Percentiles rank a stretch among this genome's conserved stretches.
Evolutionary conservation across 306 rosid species (phyloP).

Genomic region (Coriaria nepalensis): DNA sequence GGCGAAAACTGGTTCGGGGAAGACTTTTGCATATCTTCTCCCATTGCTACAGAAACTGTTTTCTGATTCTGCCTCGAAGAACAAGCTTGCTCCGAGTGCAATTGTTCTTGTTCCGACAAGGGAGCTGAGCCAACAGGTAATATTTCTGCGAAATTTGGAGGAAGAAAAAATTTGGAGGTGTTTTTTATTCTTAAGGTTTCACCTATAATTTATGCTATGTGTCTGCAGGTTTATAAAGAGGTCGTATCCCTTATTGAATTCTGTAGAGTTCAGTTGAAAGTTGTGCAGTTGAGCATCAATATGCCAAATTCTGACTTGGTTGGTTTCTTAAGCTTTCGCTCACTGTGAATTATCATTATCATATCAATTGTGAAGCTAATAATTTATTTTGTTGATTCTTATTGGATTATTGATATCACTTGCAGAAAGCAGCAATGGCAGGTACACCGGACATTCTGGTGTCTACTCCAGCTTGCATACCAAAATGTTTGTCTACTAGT

Average conservation of each 20-base stretch:
- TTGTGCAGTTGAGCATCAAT: constrained; percentile 62
- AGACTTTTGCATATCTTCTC: constrained; percentile 80
- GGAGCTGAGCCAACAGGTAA: constrained; percentile 76
- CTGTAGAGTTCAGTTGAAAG: constrained; percentile 72
- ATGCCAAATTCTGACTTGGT: constrained; percentile 70
- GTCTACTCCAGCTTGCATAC: constrained; percentile 77
- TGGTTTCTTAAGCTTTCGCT: too few species aligned
- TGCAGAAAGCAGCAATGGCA: constrained; percentile 58
- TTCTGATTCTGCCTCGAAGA: constrained; percentile 25
- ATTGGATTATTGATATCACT: constrained; percentile 16
- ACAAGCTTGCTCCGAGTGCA: constrained; percentile 66
- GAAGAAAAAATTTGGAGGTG: neutral
- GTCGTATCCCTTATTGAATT: constrained; percentile 50
- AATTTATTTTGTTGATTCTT: too few species aligned
- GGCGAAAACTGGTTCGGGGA: constrained; percentile 94
- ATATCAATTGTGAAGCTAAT: too few species aligned
- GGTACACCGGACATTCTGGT: constrained; percentile 78
- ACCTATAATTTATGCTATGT: neutral
- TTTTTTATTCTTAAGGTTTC: too few species aligned
- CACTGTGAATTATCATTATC: too few species aligned
- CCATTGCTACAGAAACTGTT: constrained; percentile 87
- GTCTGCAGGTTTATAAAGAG: constrained; percentile 48
- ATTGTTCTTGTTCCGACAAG: constrained; percentile 67
- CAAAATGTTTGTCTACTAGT: constrained; percentile 63
- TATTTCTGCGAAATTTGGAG: neutral